Percentiles rank a stretch among this genome's conserved stretches.
These are phyloP conservation scores for Xerocomellus dryophilus DNA, from an alignment of 768 basidiomycete species.

Conservation along the genomic window DNA sequence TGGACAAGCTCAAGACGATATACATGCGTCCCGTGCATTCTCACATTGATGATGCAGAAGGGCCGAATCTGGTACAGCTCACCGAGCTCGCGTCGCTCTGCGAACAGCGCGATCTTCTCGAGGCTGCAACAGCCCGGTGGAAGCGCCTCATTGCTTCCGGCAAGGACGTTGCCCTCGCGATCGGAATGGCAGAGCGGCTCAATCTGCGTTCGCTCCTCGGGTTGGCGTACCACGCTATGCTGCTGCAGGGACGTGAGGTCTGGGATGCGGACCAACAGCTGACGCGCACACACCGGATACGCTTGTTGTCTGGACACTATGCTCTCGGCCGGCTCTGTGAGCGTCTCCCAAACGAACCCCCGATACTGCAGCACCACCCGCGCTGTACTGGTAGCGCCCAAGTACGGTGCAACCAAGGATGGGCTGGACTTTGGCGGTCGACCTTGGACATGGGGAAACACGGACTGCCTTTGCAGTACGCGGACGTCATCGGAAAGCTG, in stretches of 20 bases:
- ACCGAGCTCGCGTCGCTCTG: constrained; percentile 54
- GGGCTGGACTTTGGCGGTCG: constrained; percentile 44
- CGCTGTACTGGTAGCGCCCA: constrained; percentile 39
- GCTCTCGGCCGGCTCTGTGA: constrained; percentile 45
- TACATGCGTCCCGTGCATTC: constrained; percentile 33
- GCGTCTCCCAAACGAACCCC: constrained; percentile 41
- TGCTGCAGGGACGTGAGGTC: constrained; percentile 46
- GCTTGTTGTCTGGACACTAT: constrained; percentile 53
- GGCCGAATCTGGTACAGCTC: constrained; percentile 43
- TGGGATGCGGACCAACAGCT: constrained; percentile 50
- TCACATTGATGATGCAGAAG: constrained; percentile 31
- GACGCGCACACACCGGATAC: constrained; percentile 47
- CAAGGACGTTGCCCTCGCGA: constrained; percentile 44
- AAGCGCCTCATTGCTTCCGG: constrained; percentile 45
- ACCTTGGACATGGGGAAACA: constrained; percentile 39
- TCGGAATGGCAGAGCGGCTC: constrained; percentile 46
- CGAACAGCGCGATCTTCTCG: constrained; percentile 43
- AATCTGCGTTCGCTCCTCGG: constrained; percentile 46
- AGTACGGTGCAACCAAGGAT: constrained; percentile 44
- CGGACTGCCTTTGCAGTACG: constrained; percentile 39
- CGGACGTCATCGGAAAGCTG: constrained; percentile 45
- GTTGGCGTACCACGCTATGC: constrained; percentile 50
- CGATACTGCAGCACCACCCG: constrained; percentile 40
- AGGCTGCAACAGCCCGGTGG: constrained; percentile 43
- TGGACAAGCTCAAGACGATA: constrained; percentile 38